Evolutionary conservation across 2,329 filamentous ascomycete species (phyloP).

Genomic region (Bipolaris oryzae): DNA sequence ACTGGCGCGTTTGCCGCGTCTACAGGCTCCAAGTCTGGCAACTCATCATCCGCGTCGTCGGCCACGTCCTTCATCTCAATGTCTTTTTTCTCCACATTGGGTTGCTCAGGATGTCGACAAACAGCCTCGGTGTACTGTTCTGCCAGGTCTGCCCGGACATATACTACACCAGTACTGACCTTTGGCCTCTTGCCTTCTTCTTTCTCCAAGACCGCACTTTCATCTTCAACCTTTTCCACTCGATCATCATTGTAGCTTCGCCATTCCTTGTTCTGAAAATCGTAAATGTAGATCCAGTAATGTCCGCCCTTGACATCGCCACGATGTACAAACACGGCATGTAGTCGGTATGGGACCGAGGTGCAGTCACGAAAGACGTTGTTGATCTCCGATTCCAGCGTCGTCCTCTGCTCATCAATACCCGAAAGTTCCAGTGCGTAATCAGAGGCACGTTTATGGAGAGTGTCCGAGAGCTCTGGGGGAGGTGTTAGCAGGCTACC

Average conservation of each 20-base stretch:
- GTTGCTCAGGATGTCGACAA: constrained; percentile 21
- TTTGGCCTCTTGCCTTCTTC: constrained; percentile 61
- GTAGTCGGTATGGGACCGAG: constrained; percentile 76
- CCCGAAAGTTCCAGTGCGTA: constrained; percentile 35
- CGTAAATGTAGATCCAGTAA: constrained; percentile 96
- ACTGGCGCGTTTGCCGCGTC: constrained; percentile 24
- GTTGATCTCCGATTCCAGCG: constrained; percentile 57
- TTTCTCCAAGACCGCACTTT: constrained; percentile 70
- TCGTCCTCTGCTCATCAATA: constrained; percentile 50
- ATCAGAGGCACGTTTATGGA: constrained; percentile 29
- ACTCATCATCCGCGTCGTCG: constrained; percentile 18
- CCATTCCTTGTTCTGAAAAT: constrained; percentile 83
- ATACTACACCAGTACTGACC: constrained; percentile 71
- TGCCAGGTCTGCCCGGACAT: constrained; percentile 72
- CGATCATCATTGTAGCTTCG: constrained; percentile 91
- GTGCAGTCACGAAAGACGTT: constrained; percentile 68
- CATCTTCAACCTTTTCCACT: constrained; percentile 73
- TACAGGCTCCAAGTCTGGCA: constrained; percentile 10
- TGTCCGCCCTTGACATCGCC: constrained; percentile 72
- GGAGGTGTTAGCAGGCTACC: constrained; percentile 25
- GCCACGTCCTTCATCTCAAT: constrained; percentile 24
- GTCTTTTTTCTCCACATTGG: constrained; percentile 15
- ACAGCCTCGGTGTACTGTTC: constrained; percentile 64
- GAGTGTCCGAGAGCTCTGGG: constrained; percentile 25
- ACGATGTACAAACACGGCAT: constrained; percentile 91